Conservation (phyloP, 108 stramenopile species). For the Mediolabrus comicus region DNA sequence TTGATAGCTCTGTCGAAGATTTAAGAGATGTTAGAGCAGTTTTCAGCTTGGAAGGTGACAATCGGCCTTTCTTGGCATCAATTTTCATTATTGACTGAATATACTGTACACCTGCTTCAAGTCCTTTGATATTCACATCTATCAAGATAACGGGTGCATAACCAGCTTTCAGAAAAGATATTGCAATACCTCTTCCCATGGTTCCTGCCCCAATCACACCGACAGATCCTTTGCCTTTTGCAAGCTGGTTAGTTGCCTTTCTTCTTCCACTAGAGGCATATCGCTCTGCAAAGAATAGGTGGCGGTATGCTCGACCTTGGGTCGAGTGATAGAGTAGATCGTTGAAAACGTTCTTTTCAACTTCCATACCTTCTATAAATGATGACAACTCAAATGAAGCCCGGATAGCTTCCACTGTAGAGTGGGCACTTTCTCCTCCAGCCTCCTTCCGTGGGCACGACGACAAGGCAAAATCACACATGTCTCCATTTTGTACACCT, state of each 20-base stretch:
- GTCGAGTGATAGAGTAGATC: constrained; percentile 52
- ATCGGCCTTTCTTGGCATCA: constrained; percentile 55
- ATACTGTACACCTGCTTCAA: constrained; percentile 64
- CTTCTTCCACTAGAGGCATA: constrained; percentile 41
- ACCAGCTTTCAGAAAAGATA: constrained; percentile 89
- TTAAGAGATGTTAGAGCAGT: constrained; percentile 10
- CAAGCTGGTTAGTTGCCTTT: constrained; percentile 1
- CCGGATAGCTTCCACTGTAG: constrained; percentile 75
- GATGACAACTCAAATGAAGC: constrained; percentile 55
- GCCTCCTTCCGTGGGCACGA: constrained; percentile 63
- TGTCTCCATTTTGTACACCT: constrained; percentile 44
- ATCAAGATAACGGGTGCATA: constrained; percentile 81
- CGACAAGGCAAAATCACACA: constrained; percentile 59
- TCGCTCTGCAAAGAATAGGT: constrained; percentile 95
- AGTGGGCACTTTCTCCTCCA: constrained; percentile 75
- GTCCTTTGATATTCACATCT: constrained; percentile 74
- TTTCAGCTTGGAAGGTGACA: constrained; percentile 41
- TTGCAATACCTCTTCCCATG: constrained; percentile 97
- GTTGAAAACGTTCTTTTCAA: constrained; percentile 70
- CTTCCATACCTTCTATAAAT: constrained; percentile 66
- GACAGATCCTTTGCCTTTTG: constrained; percentile 34
- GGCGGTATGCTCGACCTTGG: constrained; percentile 85
- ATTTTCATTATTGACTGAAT: constrained; percentile 56
- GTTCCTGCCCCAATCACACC: constrained; percentile 95
- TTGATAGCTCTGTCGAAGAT: constrained; percentile 42